These are phyloP conservation scores for Pelargonium citronellum DNA, from an alignment of 441 rosid genomes.

Conservation along the genomic window DNA sequence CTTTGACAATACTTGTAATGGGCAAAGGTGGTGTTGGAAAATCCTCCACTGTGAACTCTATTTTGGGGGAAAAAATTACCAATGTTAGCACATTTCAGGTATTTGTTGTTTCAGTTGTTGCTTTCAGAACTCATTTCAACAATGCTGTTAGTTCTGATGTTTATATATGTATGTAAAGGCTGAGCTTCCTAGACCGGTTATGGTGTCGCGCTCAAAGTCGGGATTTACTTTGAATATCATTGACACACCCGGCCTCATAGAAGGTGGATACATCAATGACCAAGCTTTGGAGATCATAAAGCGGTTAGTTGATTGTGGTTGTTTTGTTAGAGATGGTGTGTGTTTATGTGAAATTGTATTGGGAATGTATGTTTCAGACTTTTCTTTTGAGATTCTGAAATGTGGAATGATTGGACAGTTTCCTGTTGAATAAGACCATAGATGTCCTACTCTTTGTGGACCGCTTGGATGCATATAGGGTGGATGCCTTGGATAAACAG, in stretches of 20 bases:
- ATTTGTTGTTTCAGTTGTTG: slow-evolving; percentile 8
- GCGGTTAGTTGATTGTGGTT: slow-evolving; percentile 25
- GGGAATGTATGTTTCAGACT: background rate
- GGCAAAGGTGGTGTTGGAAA: slow-evolving; percentile 57
- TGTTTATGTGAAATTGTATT: background rate
- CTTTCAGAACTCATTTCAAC: background rate
- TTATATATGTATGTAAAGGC: slow-evolving; percentile 26
- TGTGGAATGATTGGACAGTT: slow-evolving; percentile 25
- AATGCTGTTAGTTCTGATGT: too few relatives aligned
- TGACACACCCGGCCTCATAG: slow-evolving; percentile 52
- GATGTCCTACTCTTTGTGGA: slow-evolving; percentile 47
- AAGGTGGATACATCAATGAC: slow-evolving; percentile 54
- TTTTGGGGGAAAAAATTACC: slow-evolving; percentile 44
- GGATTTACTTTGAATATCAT: slow-evolving; percentile 45
- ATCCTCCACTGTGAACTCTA: slow-evolving; percentile 50
- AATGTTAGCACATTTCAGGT: slow-evolving; percentile 56
- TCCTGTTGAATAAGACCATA: slow-evolving; percentile 41
- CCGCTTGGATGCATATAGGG: slow-evolving; percentile 48
- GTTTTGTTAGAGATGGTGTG: background rate
- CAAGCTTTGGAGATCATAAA: slow-evolving; percentile 46
- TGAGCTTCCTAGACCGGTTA: slow-evolving; percentile 43
- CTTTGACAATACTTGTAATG: slow-evolving; percentile 45
- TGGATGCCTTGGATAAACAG: slow-evolving; percentile 46
- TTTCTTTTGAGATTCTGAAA: background rate
- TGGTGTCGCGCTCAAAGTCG: slow-evolving; percentile 48